These are phyloP conservation scores for Puya raimondii DNA, from an alignment of 176 grass and related monocot species.

Conservation along the genomic window DNA sequence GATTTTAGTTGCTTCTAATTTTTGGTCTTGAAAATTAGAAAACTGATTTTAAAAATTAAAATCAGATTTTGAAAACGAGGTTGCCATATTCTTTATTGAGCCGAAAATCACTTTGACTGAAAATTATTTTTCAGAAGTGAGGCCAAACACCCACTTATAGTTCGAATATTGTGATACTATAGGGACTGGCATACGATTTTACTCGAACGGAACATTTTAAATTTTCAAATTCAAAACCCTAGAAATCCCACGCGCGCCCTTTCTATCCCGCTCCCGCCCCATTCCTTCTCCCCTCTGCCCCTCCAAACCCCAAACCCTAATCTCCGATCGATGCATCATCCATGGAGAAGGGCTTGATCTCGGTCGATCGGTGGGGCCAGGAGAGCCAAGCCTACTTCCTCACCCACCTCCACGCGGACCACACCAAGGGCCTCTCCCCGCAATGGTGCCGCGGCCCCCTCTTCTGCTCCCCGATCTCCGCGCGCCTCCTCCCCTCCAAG, in stretches of 20 bases:
- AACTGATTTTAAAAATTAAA: too few species aligned
- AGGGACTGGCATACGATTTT: too few species aligned
- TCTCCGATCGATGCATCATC: slow-evolving; percentile 8
- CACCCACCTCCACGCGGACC: slow-evolving; percentile 85
- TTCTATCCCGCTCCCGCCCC: neutral
- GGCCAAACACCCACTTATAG: too few species aligned
- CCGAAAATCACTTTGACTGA: too few species aligned
- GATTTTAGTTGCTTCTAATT: too few species aligned
- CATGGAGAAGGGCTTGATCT: slow-evolving; percentile 56
- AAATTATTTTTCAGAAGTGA: too few species aligned
- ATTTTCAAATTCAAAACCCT: too few species aligned
- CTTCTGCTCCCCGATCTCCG: slow-evolving; percentile 67
- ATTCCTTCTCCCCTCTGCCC: neutral
- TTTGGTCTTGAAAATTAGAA: too few species aligned
- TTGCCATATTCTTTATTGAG: too few species aligned
- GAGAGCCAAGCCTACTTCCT: slow-evolving; percentile 71
- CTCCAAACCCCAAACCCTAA: neutral
- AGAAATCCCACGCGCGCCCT: neutral
- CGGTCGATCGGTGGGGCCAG: slow-evolving; percentile 50
- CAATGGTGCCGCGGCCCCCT: slow-evolving; percentile 58
- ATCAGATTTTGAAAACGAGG: too few species aligned
- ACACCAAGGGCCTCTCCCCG: slow-evolving; percentile 57
- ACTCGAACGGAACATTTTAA: too few species aligned
- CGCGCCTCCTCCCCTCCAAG: slow-evolving; percentile 50
- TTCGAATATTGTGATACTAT: too few species aligned